Base-by-base conservation (phyloP, 1,139 yeast species). In the Protomyces inouyei region DNA sequence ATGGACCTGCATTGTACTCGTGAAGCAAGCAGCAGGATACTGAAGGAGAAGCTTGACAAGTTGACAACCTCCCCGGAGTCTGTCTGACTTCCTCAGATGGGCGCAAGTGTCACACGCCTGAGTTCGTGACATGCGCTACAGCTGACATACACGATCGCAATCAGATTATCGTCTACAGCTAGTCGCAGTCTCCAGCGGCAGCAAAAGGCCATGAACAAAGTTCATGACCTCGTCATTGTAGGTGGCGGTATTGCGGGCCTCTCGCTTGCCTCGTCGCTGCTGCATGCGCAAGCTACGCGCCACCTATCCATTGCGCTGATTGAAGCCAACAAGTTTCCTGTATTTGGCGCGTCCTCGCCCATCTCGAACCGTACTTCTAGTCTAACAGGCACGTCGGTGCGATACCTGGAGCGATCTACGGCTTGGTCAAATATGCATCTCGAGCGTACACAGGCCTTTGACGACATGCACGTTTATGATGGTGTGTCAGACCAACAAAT, bases 201-300 rank as follows among this genome's bases (percentile, higher is more conserved):
- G 32, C 32, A 6, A 28, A 28, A 28, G 3, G 8, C 5, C 32
- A 52, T 52, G 55, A 37, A 52, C 18, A 52, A 64, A 28, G 14
- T 67, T 16, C 70, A 71, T 61, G 99, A 93, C 74, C 84, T 95
- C 28, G 86, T 89, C 12, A 87, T 93, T 65, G 88, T 95, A 56
- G 99, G 99, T 32, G 98, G 96, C 5, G 99, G 99, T 0, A 97
- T 98, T 0, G 98, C 98, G 0, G 99, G 99, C 0, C 77, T 93
- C 64, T 86, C 97, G 0, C 78, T 93, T 48, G 85, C 95, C 1
- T 82, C 96, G 0, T 95, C 96, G 0, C 73, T 86, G 73, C 81
- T 88, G 73, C 80, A 82, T 70, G 85, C 92, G 1, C 84, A 86
- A 9, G 75, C 79, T 46, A 83, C 96, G 3, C 78, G 77, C 35